These are phyloP conservation scores for Aspergillus pseudoglaucus DNA, from an alignment of 2,329 filamentous ascomycete species.

Conservation along the genomic window DNA sequence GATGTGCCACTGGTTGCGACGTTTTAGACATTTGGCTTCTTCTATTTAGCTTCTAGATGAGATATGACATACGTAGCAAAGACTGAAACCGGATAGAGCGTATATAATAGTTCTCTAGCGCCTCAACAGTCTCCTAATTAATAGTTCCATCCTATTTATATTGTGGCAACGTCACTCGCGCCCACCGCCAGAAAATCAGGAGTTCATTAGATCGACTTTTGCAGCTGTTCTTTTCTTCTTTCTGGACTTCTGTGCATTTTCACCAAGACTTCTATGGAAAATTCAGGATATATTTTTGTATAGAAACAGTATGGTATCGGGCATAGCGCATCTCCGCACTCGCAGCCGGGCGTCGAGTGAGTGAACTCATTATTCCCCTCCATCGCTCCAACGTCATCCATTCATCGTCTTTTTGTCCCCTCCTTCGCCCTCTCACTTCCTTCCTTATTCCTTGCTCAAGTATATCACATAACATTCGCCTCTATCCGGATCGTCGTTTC, in stretches of 20 bases:
- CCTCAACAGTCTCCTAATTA: no score
- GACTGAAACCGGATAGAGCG: neutral
- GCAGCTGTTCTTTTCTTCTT: neutral
- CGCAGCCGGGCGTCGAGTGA: neutral
- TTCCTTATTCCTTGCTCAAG: constrained; percentile 1
- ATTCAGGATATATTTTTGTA: no score
- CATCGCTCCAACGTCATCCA: neutral
- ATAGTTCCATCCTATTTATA: neutral
- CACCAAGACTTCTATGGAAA: no score
- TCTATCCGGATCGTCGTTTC: constrained; percentile 2
- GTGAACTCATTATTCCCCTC: neutral
- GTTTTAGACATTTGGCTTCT: constrained; percentile 7
- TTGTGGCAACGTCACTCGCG: constrained; percentile 10
- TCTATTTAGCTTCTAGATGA: neutral
- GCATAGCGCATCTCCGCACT: neutral
- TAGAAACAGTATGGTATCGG: no score
- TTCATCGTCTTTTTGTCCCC: constrained; percentile 11
- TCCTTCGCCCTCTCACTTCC: constrained; percentile 3
- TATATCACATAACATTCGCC: constrained; percentile 4
- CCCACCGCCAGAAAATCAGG: neutral
- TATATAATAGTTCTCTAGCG: neutral
- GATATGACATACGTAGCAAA: no score
- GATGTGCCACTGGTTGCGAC: constrained; percentile 61
- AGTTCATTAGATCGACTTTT: neutral
- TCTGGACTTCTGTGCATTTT: neutral